Evolutionary conservation across 768 basidiomycete species (phyloP).

Genomic region (Termitomyces sp.): DNA sequence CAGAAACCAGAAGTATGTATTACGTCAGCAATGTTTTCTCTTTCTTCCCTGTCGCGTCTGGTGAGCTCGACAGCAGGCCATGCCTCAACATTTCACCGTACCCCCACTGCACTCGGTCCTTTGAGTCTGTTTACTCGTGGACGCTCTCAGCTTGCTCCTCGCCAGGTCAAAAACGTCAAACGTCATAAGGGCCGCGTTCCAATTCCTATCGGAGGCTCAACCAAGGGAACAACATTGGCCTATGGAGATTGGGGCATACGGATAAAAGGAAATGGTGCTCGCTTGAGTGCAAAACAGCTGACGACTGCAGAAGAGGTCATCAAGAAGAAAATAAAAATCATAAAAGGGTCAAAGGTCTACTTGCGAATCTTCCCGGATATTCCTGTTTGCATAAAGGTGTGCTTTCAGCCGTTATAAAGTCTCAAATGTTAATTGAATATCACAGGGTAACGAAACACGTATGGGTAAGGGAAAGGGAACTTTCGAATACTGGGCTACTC

Average conservation of each 20-base stretch:
- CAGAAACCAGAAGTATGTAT: background rate
- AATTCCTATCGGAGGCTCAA: slow-evolving; percentile 86
- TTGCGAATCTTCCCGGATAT: slow-evolving; percentile 94
- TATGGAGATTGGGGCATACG: slow-evolving; percentile 92
- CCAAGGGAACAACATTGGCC: slow-evolving; percentile 88
- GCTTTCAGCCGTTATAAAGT: slow-evolving; percentile 10
- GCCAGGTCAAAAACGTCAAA: slow-evolving; percentile 78
- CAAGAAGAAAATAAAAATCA: slow-evolving; percentile 81
- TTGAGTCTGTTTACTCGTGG: slow-evolving; percentile 37
- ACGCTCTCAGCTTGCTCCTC: slow-evolving; percentile 76
- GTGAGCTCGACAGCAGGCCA: slow-evolving; percentile 17
- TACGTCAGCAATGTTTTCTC: slow-evolving; percentile 39
- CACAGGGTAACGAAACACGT: slow-evolving; percentile 90
- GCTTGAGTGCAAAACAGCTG: slow-evolving; percentile 89
- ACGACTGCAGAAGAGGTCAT: slow-evolving; percentile 84
- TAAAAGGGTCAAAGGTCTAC: slow-evolving; percentile 87
- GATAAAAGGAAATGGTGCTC: slow-evolving; percentile 76
- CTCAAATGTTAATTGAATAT: background rate
- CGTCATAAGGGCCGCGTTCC: slow-evolving; percentile 89
- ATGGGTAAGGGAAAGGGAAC: slow-evolving; percentile 99
- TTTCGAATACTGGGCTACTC: slow-evolving; percentile 96
- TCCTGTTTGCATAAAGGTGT: slow-evolving; percentile 94
- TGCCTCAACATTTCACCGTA: slow-evolving; percentile 18
- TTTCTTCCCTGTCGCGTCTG: slow-evolving; percentile 33
- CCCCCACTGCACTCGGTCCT: slow-evolving; percentile 26